These are phyloP conservation scores for Fusarium abutilonis DNA, from an alignment of 2,329 filamentous ascomycete genomes.

Conservation along the genomic window DNA sequence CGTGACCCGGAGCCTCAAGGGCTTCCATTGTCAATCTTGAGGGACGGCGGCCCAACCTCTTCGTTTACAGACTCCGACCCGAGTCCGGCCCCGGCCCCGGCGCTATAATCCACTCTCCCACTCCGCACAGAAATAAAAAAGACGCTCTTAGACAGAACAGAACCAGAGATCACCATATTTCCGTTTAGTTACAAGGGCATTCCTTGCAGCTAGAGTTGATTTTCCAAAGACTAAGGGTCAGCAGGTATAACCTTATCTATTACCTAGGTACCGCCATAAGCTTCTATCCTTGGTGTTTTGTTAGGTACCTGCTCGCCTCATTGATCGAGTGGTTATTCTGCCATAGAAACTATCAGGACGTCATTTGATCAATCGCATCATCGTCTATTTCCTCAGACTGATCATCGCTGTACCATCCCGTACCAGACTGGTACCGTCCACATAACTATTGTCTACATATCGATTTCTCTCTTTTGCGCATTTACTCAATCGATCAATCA, in stretches of 20 bases:
- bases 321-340: constrained; percentile 27
- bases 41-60: constrained; percentile 32
- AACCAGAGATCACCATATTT: constrained; percentile 8
- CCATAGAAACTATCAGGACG: constrained; percentile 3
- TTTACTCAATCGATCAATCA: constrained; percentile 6
- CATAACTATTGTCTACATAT: constrained; percentile 12
- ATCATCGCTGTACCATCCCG: constrained; percentile 26
- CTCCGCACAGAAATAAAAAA: constrained; percentile 27
- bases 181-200: constrained; percentile 31
- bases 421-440: constrained; percentile 29
- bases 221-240: constrained; percentile 23
- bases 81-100: constrained; percentile 43
- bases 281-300: background rate
- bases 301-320: constrained; percentile 17
- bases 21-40: constrained; percentile 9
- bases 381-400: constrained; percentile 17
- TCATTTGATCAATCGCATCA: constrained; percentile 28
- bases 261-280: background rate
- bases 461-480: constrained; percentile 16
- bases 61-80: constrained; percentile 37
- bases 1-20: constrained; percentile 1
- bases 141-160: constrained; percentile 13
- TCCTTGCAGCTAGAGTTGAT: constrained; percentile 24
- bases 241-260: constrained; percentile 24
- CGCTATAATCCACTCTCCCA: constrained; percentile 28